Evolutionary conservation across 2,329 filamentous ascomycete species (phyloP), one percentile per base, ranked within the genome.

Genomic region (Aspergillus arachidicola): DNA sequence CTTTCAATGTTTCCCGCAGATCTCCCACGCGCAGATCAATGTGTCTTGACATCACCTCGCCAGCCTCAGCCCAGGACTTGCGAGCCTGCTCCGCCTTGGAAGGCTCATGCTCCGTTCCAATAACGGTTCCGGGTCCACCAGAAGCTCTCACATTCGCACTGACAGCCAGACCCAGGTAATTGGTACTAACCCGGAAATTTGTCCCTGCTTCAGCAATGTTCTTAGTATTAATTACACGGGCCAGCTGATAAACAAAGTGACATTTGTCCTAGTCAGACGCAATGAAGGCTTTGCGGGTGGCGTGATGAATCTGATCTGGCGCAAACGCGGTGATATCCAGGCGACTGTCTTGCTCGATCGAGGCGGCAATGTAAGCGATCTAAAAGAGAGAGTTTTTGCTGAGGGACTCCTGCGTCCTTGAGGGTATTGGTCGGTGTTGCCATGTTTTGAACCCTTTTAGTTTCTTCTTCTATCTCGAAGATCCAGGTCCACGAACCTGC

Each of bases 151-250:
- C 7, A 9, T 50, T 59, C n/a, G 21, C 46, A n/a, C 21, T 32
- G 30, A 79, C 71, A 10, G 78, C 79, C 16, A 81, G 70, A 6
- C 78, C 79, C 2, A 82, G 72, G 53, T 80, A 23, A 23, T 3
- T 23, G 81, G 79, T 81, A 61, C 75, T 79, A 21, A 81, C 75
- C 19, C 78, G 79, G 62, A 77, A 81, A 62, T 74, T 78, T 12
- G 23, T 26, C 3, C 23, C 23, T 1, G 23, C 23, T 26, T 26
- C 2, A 1, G 3, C 23, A 0, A 26, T 26, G 23, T 26, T 26
- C 4, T 26, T 26, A 1, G 23, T 3, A 26, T 26, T 26, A 3
- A 26, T 1, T 26, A 3, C 23, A 26, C 23, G 3, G 3, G 23
- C 23, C 23, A 26, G 23, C 23, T 26, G 23, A 26, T 26, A 26